Conservation (phyloP, 352 stramenopile genomes). For the Plasmopara halstedii region DNA sequence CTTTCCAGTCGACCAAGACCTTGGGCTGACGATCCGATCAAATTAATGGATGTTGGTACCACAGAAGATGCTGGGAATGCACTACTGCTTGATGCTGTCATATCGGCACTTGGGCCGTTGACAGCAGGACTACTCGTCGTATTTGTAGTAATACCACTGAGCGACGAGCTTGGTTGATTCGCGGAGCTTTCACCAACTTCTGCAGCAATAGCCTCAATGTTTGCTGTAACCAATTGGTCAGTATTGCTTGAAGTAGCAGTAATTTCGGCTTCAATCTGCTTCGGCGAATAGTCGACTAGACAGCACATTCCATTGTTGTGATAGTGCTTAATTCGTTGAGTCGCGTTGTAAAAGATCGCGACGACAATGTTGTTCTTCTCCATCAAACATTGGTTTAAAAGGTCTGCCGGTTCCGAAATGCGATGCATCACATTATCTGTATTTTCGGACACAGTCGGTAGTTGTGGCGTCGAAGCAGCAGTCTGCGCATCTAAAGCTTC, state of each 20-base stretch:
- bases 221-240: conserved; percentile 4
- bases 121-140: conserved; percentile 4
- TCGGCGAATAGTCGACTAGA: conserved; percentile 21
- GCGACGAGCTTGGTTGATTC: background rate
- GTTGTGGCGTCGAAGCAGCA: conserved; percentile 4
- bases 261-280: conserved; percentile 21
- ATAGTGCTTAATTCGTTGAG: conserved; percentile 21
- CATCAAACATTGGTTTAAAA: conserved; percentile 29
- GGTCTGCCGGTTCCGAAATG: conserved; percentile 14
- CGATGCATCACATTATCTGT: conserved; percentile 10
- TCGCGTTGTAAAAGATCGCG: conserved; percentile 27
- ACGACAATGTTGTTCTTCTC: conserved; percentile 32
- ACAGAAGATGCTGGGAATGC: conserved; percentile 7
- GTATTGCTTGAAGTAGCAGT: conserved; percentile 9
- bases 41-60: conserved; percentile 6
- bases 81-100: conserved; percentile 7
- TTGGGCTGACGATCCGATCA: conserved; percentile 26
- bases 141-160: conserved; percentile 5
- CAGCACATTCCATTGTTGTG: conserved; percentile 29
- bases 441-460: conserved; percentile 5
- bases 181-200: conserved; percentile 6
- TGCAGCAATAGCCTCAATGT: background rate
- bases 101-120: conserved; percentile 7
- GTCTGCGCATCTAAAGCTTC: conserved; percentile 17
- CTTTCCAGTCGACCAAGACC: conserved; percentile 63